Conservation (phyloP, 2,329 filamentous ascomycete genomes). For the Lachnellula arida region DNA sequence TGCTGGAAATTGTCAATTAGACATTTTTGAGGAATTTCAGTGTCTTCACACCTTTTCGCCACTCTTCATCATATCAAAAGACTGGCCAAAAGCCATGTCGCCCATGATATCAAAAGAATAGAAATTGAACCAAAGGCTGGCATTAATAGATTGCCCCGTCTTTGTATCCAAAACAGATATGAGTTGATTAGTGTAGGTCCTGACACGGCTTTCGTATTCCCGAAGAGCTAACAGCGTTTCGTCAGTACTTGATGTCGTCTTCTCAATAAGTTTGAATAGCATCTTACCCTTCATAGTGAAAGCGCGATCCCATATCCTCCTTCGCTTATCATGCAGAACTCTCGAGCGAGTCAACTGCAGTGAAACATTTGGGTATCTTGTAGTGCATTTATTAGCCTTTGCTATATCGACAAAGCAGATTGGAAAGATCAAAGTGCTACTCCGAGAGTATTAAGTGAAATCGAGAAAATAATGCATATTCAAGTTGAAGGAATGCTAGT, state of each 20-base stretch:
- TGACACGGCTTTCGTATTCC: conserved; percentile 21
- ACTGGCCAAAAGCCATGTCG: conserved; percentile 25
- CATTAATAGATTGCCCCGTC: conserved; percentile 19
- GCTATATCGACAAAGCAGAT: too few species aligned
- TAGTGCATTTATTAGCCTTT: neutral
- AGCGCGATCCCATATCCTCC: conserved; percentile 22
- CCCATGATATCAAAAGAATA: conserved; percentile 28
- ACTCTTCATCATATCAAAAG: conserved; percentile 22
- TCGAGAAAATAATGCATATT: too few species aligned
- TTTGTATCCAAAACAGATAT: conserved; percentile 10
- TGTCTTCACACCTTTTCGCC: conserved; percentile 5
- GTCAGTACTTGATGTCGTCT: neutral
- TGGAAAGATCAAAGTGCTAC: too few species aligned
- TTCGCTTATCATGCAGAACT: conserved; percentile 19
- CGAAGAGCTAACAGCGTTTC: conserved; percentile 14
- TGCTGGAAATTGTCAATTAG: neutral
- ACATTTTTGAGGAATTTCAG: too few species aligned
- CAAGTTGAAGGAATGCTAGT: too few species aligned
- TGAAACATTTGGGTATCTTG: conserved; percentile 7
- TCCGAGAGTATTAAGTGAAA: too few species aligned
- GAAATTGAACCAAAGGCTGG: conserved; percentile 21
- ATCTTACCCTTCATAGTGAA: conserved; percentile 22
- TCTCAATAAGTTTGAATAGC: neutral
- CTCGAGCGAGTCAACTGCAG: conserved; percentile 18
- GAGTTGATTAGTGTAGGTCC: conserved; percentile 15